phyloP scores from a whole-genome alignment of 2,329 filamentous ascomycete species.

The Monosporascus sp. region DNA sequence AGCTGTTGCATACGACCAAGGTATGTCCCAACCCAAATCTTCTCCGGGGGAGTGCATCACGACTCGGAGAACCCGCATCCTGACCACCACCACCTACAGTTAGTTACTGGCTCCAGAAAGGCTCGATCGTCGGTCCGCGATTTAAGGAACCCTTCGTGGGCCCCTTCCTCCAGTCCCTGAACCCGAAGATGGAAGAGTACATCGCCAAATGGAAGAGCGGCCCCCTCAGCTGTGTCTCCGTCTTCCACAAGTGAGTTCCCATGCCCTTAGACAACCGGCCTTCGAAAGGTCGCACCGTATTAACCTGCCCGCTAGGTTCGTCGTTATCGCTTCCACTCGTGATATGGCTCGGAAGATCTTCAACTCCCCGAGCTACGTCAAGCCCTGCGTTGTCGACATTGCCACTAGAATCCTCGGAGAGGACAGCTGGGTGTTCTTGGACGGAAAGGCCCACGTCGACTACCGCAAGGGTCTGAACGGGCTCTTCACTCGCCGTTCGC shows the following conservation, averaged over 20 bases:
- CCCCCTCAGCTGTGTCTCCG: slow-evolving; percentile 90
- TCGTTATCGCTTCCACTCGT: slow-evolving; percentile 90
- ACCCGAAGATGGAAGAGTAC: slow-evolving; percentile 89
- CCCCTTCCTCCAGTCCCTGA: slow-evolving; percentile 88
- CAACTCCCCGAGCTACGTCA: slow-evolving; percentile 87
- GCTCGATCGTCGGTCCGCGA: slow-evolving; percentile 66
- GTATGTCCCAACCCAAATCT: slow-evolving; percentile 48
- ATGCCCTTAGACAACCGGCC: neutral
- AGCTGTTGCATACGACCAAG: slow-evolving; percentile 81
- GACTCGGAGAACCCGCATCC: neutral
- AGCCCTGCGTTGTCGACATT: slow-evolving; percentile 92
- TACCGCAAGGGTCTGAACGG: slow-evolving; percentile 96
- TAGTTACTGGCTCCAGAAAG: slow-evolving; percentile 70
- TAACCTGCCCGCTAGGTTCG: slow-evolving; percentile 58
- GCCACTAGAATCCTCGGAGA: slow-evolving; percentile 89
- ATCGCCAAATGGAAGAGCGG: slow-evolving; percentile 88
- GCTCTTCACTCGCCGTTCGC: slow-evolving; percentile 85
- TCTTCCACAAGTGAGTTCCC: slow-evolving; percentile 87
- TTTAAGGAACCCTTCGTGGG: slow-evolving; percentile 86
- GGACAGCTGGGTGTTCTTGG: slow-evolving; percentile 95
- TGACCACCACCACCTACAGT: slow-evolving; percentile 42
- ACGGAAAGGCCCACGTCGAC: slow-evolving; percentile 90
- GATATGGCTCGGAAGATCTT: slow-evolving; percentile 96
- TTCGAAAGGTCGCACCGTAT: slow-evolving; percentile 4
- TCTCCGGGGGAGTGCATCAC: neutral